Percentiles rank a stretch among this genome's conserved stretches.
These are phyloP conservation scores for Leishmania braziliensis DNA, from an alignment of 208 protist species.

Conservation along the genomic window DNA sequence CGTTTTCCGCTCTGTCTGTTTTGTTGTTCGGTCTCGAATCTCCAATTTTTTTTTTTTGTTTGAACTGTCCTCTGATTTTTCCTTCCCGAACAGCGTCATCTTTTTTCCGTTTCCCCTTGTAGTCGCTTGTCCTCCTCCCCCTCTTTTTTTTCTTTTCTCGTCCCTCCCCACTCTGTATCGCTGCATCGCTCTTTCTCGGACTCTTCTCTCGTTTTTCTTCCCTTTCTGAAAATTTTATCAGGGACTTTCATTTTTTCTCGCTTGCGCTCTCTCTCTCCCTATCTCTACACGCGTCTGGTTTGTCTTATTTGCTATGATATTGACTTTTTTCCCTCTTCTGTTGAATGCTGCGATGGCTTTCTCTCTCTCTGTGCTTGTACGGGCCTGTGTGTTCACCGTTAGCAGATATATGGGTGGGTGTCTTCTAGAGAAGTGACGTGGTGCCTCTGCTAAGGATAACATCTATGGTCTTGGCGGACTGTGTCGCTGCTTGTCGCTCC, in stretches of 20 bases:
- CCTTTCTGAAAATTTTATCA: not conserved
- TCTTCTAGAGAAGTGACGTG: too few relatives aligned
- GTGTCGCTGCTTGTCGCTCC: not conserved
- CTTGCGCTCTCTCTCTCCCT: not conserved
- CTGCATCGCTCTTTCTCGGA: too few relatives aligned
- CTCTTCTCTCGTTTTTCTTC: slow-evolving; percentile 9
- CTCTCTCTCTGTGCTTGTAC: slow-evolving; percentile 4
- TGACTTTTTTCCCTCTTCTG: slow-evolving; percentile 9
- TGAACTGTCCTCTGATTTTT: not conserved
- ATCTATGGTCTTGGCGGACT: not conserved
- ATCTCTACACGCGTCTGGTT: not conserved
- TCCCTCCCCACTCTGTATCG: not conserved
- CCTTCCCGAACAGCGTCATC: slow-evolving; percentile 6
- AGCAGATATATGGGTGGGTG: too few relatives aligned
- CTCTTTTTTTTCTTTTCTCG: not conserved
- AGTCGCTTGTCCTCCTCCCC: not conserved
- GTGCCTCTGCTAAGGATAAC: too few relatives aligned
- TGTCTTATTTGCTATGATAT: slow-evolving; percentile 14
- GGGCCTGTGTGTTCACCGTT: not conserved
- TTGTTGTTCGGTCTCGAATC: not conserved
- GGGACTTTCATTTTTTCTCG: not conserved
- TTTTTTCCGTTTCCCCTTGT: slow-evolving; percentile 12
- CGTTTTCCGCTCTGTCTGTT: not conserved
- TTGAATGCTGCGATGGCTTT: not conserved
- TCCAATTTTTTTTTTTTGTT: not conserved